These are phyloP conservation scores for Pharus latifolius DNA, from an alignment of 176 grass and related monocot genomes.

Conservation along the genomic window DNA sequence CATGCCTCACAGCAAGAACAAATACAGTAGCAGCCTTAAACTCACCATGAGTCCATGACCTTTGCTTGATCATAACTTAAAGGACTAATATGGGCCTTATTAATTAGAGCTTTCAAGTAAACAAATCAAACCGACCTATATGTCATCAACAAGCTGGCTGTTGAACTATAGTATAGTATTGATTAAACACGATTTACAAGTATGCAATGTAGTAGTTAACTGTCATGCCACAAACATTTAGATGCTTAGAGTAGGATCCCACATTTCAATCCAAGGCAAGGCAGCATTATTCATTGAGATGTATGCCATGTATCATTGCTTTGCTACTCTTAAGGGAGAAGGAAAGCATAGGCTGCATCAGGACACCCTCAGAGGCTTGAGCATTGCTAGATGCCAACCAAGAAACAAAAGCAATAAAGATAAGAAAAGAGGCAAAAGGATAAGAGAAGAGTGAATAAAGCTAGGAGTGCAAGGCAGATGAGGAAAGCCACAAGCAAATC, in stretches of 20 bases:
- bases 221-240: not conserved
- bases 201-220: not conserved
- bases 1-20: constrained; percentile 1
- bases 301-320: constrained; percentile 14
- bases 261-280: not conserved
- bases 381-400: constrained; percentile 12
- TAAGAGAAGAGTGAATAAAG: constrained; percentile 19
- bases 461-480: not conserved
- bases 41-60: not conserved
- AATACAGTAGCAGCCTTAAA: not conserved
- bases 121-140: not conserved
- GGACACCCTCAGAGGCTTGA: constrained; percentile 11
- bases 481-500: constrained; percentile 27
- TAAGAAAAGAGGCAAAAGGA: not conserved
- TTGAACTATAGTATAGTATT: not conserved
- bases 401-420: constrained; percentile 21
- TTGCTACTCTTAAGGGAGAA: constrained; percentile 17
- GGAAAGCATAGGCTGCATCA: constrained; percentile 11
- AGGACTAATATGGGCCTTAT: not conserved
- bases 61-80: not conserved
- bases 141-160: not conserved
- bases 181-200: not conserved
- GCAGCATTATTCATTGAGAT: not conserved
- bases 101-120: not conserved
- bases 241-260: not conserved